These are phyloP conservation scores for Apodospora peruviana DNA, from an alignment of 495 filamentous ascomycete genomes.

Conservation along the genomic window DNA sequence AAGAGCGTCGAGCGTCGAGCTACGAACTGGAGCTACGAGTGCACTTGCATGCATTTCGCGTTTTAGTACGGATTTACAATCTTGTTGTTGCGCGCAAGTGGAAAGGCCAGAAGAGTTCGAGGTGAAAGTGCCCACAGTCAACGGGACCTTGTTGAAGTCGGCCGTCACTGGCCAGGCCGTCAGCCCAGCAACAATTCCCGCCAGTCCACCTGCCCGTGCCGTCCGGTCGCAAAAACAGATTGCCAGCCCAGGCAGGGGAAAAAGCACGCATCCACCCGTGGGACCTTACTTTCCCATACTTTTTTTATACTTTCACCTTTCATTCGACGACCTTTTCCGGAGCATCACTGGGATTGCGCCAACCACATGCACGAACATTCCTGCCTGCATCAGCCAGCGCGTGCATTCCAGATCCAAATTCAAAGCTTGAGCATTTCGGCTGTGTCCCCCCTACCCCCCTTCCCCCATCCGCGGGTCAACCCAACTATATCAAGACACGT, in stretches of 20 bases:
- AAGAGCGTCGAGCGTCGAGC: too few relatives aligned
- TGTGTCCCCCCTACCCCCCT: slow-evolving; percentile 27
- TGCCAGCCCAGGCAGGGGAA: background rate
- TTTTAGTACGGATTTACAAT: too few relatives aligned
- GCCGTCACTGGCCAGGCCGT: too few relatives aligned
- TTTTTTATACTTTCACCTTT: slow-evolving; percentile 20
- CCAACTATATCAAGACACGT: slow-evolving; percentile 56
- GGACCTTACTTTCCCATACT: slow-evolving; percentile 6
- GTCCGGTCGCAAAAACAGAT: too few relatives aligned
- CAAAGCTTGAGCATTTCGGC: slow-evolving; percentile 21
- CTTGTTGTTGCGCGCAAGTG: too few relatives aligned
- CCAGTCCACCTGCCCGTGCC: background rate
- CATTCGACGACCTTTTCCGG: slow-evolving; percentile 18
- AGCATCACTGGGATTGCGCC: slow-evolving; percentile 25
- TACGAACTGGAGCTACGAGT: too few relatives aligned
- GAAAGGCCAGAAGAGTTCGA: too few relatives aligned
- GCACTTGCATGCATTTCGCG: too few relatives aligned
- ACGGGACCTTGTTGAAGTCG: too few relatives aligned
- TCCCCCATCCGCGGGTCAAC: slow-evolving; percentile 19
- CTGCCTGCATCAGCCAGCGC: slow-evolving; percentile 33
- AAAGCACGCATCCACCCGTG: slow-evolving; percentile 1
- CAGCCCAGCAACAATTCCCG: too few relatives aligned
- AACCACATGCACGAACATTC: slow-evolving; percentile 33
- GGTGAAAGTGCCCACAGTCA: too few relatives aligned
- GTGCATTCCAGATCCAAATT: slow-evolving; percentile 35